Percentiles rank a stretch among this genome's conserved stretches.
phyloP scores from a whole-genome alignment of 345 rosid genomes.

The Streptanthus diversifolius region DNA sequence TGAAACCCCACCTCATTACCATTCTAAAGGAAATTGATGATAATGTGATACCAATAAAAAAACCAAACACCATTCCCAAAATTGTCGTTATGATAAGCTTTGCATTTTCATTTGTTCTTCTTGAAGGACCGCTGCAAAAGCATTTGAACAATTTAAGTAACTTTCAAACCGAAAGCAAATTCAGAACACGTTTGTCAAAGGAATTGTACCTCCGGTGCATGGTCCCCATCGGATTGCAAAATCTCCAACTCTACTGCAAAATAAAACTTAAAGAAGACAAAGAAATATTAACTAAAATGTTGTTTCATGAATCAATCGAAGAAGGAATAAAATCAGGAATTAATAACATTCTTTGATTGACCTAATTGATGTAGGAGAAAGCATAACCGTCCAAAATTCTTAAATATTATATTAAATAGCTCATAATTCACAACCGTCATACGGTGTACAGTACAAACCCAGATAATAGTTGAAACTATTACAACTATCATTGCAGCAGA shows the following conservation, averaged over 20 bases:
- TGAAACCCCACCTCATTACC: slow-evolving; percentile 38
- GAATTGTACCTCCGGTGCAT: slow-evolving; percentile 60
- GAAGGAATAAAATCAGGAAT: background rate
- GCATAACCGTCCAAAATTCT: background rate
- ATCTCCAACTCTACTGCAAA: slow-evolving; percentile 29
- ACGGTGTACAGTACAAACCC: background rate
- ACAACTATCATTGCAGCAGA: background rate
- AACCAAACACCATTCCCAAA: slow-evolving; percentile 68
- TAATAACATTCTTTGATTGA: background rate
- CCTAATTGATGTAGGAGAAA: slow-evolving; percentile 3
- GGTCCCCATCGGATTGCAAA: slow-evolving; percentile 43
- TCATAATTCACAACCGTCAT: background rate
- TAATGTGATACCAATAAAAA: slow-evolving; percentile 67
- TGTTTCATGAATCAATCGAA: background rate
- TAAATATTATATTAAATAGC: background rate
- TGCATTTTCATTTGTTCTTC: slow-evolving; percentile 53
- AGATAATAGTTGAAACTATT: background rate
- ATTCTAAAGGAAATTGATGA: slow-evolving; percentile 55
- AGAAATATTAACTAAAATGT: no score
- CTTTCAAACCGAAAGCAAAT: background rate
- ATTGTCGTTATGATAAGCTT: slow-evolving; percentile 53
- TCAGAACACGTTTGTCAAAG: background rate
- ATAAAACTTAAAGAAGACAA: slow-evolving; percentile 13
- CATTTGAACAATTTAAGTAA: background rate
- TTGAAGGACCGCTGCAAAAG: slow-evolving; percentile 55